Evolutionary conservation across 2,329 filamentous ascomycete species (phyloP).

Genomic region (Polychaeton citri): DNA sequence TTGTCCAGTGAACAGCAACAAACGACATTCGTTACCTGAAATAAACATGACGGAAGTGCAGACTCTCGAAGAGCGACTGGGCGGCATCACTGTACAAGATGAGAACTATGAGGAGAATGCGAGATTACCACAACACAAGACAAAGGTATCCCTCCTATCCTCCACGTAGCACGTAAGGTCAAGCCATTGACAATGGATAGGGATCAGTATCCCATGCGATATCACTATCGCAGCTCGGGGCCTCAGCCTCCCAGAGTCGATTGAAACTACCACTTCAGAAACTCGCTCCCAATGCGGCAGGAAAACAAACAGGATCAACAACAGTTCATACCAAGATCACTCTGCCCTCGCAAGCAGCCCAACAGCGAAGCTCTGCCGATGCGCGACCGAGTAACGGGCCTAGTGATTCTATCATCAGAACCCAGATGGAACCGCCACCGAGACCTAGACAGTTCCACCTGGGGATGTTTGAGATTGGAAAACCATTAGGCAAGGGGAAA

Average conservation of each 20-base stretch:
- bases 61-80: constrained; percentile 73
- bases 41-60: constrained; percentile 54
- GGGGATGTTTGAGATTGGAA: constrained; percentile 88
- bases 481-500: constrained; percentile 75
- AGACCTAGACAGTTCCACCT: constrained; percentile 57
- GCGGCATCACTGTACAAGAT: constrained; percentile 79
- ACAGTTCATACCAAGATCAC: constrained; percentile 49
- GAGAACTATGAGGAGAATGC: constrained; percentile 56
- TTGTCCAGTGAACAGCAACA: too few relatives aligned
- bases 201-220: constrained; percentile 33
- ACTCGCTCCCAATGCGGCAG: constrained; percentile 60
- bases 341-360: constrained; percentile 52
- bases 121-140: constrained; percentile 50
- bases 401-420: constrained; percentile 21
- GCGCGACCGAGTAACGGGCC: constrained; percentile 25
- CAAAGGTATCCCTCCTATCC: constrained; percentile 48
- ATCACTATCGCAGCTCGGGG: constrained; percentile 34
- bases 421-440: constrained; percentile 11
- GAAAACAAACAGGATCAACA: constrained; percentile 14
- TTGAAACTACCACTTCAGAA: constrained; percentile 67
- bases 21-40: background rate
- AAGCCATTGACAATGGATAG: too few relatives aligned
- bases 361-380: constrained; percentile 28
- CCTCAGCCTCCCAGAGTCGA: constrained; percentile 39
- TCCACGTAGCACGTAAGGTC: too few relatives aligned